A percentile compares a stretch with the other conserved stretches of the same genome.
phyloP scores from a whole-genome alignment of 2,329 filamentous ascomycete species.

The Dactylellina drechsleri region DNA sequence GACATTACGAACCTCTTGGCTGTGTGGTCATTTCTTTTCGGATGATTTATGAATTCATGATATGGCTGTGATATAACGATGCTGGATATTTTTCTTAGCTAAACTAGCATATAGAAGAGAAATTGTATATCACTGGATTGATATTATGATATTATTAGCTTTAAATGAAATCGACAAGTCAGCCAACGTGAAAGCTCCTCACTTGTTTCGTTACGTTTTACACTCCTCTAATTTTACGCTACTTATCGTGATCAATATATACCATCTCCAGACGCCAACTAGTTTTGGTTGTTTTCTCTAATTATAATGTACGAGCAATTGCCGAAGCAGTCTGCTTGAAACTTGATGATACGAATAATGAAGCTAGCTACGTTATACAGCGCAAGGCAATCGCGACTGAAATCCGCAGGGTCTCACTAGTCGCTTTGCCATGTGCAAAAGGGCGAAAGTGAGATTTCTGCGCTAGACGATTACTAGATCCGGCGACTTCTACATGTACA shows the following conservation, averaged over 20 bases:
- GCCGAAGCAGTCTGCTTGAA: not conserved
- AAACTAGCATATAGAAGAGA: not conserved
- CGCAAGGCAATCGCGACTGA: constrained; percentile 17
- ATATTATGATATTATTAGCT: not conserved
- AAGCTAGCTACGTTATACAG: not conserved
- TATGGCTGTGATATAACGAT: not conserved
- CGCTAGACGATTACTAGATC: constrained; percentile 33
- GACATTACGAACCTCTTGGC: no score
- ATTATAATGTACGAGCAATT: no score
- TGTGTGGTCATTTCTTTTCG: no score
- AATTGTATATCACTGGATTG: not conserved
- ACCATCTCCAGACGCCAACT: no score
- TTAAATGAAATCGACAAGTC: not conserved
- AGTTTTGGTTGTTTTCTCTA: no score
- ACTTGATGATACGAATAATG: not conserved
- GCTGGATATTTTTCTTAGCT: not conserved
- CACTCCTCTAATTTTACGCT: no score
- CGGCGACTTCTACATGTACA: constrained; percentile 9
- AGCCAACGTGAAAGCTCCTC: no score
- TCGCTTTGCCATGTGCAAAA: constrained; percentile 33
- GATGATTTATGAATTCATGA: not conserved
- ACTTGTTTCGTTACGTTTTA: no score
- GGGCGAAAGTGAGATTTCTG: constrained; percentile 1
- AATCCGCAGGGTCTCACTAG: constrained; percentile 26
- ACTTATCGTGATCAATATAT: no score